These are phyloP conservation scores for Cryphonectria japonica DNA, from an alignment of 2,329 filamentous ascomycete species.

Conservation along the genomic window DNA sequence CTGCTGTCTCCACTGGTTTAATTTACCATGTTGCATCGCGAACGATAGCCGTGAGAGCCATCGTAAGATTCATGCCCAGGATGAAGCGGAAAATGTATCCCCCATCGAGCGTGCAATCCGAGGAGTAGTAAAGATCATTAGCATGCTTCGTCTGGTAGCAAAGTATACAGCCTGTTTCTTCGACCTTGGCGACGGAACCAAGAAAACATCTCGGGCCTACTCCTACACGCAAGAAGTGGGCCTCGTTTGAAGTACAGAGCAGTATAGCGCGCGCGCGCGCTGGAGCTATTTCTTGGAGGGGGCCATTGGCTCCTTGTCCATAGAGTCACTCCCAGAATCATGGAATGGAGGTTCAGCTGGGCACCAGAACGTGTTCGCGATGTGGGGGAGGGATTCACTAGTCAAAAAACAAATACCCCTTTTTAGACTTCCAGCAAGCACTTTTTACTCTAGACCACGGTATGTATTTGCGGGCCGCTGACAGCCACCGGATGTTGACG, in stretches of 20 bases:
- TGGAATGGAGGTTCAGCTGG: not conserved
- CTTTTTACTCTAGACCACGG: not conserved
- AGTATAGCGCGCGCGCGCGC: not conserved
- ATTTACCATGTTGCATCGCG: not conserved
- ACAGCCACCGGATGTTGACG: not conserved
- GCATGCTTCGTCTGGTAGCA: not conserved
- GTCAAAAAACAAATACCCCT: not conserved
- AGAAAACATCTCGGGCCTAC: not conserved
- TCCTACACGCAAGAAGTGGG: not conserved
- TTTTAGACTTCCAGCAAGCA: not conserved
- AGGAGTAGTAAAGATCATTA: not conserved
- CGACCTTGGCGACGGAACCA: not conserved
- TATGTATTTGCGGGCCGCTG: not conserved
- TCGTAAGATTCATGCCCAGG: not conserved
- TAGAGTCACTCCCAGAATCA: not conserved
- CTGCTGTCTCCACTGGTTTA: not conserved
- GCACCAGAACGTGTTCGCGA: not conserved
- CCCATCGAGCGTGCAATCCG: not conserved
- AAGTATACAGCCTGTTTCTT: not conserved
- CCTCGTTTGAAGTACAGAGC: not conserved
- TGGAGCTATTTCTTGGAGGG: not conserved
- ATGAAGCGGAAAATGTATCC: not conserved
- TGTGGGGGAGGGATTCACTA: not conserved
- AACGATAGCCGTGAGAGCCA: not conserved
- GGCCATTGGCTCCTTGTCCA: not conserved